A percentile compares a stretch with the other conserved stretches of the same genome.
Conservation (phyloP, 495 filamentous ascomycete genomes). For the Podospora pseudocomata region DNA sequence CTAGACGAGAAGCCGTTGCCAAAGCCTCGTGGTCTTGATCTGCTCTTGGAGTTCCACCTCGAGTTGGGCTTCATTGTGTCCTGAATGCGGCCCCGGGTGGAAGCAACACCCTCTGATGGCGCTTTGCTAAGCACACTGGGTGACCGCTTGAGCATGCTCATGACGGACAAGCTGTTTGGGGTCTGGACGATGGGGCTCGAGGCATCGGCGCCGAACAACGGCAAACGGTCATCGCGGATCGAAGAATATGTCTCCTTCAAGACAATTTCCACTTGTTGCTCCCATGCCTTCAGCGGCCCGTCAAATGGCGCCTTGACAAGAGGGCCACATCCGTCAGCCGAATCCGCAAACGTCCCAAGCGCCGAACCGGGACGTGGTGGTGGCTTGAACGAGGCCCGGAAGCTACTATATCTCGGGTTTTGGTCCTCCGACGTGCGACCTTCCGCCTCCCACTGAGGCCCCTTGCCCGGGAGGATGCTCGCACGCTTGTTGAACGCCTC, state of each 20-base stretch:
- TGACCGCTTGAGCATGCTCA: constrained; percentile 71
- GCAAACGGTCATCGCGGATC: constrained; percentile 79
- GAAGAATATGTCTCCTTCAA: constrained; percentile 90
- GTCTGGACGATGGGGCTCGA: constrained; percentile 39
- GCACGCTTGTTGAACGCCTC: constrained; percentile 57
- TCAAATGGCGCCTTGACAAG: constrained; percentile 76
- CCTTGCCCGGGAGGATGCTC: constrained; percentile 44
- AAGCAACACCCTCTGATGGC: constrained; percentile 67
- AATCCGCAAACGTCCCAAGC: constrained; percentile 34
- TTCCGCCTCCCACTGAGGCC: constrained; percentile 27
- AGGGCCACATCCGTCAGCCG: constrained; percentile 52
- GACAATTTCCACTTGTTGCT: constrained; percentile 80
- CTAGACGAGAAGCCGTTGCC: constrained; percentile 86
- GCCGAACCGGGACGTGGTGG: constrained; percentile 44
- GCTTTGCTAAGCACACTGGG: constrained; percentile 91
- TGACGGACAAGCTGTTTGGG: constrained; percentile 51
- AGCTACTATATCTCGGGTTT: constrained; percentile 38
- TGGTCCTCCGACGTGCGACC: constrained; percentile 39
- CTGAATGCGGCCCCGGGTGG: constrained; percentile 63
- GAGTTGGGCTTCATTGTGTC: constrained; percentile 59
- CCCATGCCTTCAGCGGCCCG: constrained; percentile 78
- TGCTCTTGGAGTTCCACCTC: constrained; percentile 79
- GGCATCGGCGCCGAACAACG: constrained; percentile 65
- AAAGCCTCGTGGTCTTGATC: constrained; percentile 76
- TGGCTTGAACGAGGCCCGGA: constrained; percentile 47